Evolutionary conservation across 805 yeast species (phyloP), one percentile per base, ranked within the genome.

Genomic region (Millerozyma miso): DNA sequence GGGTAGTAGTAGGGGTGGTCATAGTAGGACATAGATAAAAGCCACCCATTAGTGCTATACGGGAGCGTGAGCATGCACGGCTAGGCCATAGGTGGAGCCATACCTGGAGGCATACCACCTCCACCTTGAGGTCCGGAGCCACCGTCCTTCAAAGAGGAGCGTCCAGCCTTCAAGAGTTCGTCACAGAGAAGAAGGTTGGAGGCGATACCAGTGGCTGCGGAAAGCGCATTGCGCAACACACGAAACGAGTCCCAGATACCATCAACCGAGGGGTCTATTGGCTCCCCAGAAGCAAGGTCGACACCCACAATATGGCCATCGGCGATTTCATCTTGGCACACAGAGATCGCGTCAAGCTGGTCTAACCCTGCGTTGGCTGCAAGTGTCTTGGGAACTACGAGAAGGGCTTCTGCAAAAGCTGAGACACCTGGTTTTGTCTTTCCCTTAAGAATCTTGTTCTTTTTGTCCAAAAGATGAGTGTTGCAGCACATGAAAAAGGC

Each of bases 221-320:
- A 81, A 41, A 93, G 73, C 7, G 96, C 96, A 62, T 93, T 93
- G 70, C 99, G 81, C 46, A 93, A 71, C 33, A 93, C 99, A 52
- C 99, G 76, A 71, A 79, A 93, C 19, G 96, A 86, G 67, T 93
- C 99, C 95, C 97, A 93, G 45, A 93, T 80, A 47, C 99, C 99
- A 60, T 88, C 96, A 41, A 86, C 77, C 5, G 88, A 77, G 38
- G 99, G 97, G 59, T 91, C 97, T 79, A 91, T 83, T 39, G 97
- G 93, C 60, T 90, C 97, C 33, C 99, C 99, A 8, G 91, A 77
- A 47, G 79, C 80, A 51, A 93, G 76, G 62, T 93, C 96, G 42
- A 93, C 82, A 44, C 99, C 99, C 35, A 90, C 96, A 26, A 80
- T 78, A 55, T 85, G 81, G 40, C 84, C 93, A 37, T 85, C 93